Base-by-base conservation (phyloP, 257 asterid species). In the Apocynum venetum region DNA sequence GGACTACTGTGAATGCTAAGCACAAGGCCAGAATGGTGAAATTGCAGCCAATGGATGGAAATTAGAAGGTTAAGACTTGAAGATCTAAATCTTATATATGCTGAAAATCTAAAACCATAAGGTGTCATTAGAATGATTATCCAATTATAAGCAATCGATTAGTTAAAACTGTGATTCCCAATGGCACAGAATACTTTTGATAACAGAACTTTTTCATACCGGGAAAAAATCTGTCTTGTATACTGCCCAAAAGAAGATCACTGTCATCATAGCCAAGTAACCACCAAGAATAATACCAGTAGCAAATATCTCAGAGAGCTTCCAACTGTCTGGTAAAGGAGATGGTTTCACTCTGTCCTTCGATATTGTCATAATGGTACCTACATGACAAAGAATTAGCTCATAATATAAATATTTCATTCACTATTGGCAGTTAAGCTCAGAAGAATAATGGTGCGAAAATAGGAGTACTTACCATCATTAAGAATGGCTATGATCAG, bases 401-500 rank as follows among this genome's bases (percentile, higher is more conserved):
- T 66, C 3, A 40, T 40, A 2, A 17, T 15, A 73, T 3, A 55
- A 77, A 20, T 19, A n/a, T 2, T n/a, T 46, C 67, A 41, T 11
- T 15, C n/a, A 71, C 12, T 35, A 15, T 25, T 25, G 31, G 31
- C 31, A 25, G 31, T 49, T n/a, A 51, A 43, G 55, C 3, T 71
- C 56, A 74, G 52, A 61, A 44, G 49, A 1, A 15, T 0, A 11
- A 41, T 56, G n/a, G 3, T 20, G 55, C 46, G 5, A 36, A 57
- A 57, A 52, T 44, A 57, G 68, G 48, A 52, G 70, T 10, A 51
- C 69, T 64, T 82, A 83, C 89, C 89, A 71, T 86, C 87, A 13
- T 86, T 86, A 8, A 86, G 87, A 77, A 86, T 81, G 41, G 89
- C 89, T 61, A 86, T 81, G 56, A 86, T 83, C 17, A 86, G 87